These are phyloP conservation scores for Aspergillus hortae DNA, from an alignment of 2,329 filamentous ascomycete genomes.

Conservation along the genomic window DNA sequence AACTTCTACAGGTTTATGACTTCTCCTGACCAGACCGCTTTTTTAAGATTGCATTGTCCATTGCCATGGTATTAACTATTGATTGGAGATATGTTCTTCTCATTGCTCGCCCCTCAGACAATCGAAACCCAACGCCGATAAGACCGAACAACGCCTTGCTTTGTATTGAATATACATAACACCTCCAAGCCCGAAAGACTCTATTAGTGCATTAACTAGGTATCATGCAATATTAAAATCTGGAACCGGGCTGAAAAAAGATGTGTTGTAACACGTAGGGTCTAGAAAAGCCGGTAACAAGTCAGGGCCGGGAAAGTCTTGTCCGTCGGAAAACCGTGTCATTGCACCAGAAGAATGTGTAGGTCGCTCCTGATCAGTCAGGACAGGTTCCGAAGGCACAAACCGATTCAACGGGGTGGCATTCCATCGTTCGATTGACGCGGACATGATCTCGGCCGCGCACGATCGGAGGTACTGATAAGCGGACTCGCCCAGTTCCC, in stretches of 20 bases:
- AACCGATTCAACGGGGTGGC: conserved; percentile 22
- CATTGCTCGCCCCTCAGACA: no score
- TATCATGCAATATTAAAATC: conserved; percentile 18
- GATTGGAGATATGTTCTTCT: no score
- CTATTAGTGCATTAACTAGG: no score
- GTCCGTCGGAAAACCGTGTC: conserved; percentile 18
- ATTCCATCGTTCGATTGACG: conserved; percentile 26
- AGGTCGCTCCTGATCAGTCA: conserved; percentile 15
- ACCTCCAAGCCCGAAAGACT: no score
- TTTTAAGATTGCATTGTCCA: no score
- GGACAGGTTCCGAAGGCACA: conserved; percentile 16
- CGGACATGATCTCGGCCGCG: conserved; percentile 26
- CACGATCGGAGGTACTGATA: conserved; percentile 25
- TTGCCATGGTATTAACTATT: no score
- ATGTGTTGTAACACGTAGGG: conserved; percentile 29
- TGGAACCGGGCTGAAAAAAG: conserved; percentile 25
- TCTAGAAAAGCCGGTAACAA: conserved; percentile 26
- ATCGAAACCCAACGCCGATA: no score
- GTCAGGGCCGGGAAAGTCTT: conserved; percentile 24
- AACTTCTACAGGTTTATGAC: no score
- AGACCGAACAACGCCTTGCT: no score
- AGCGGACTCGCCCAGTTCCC: conserved; percentile 27
- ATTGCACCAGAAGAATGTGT: conserved; percentile 12
- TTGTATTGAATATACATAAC: no score
- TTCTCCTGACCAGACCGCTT: no score